Conservation (phyloP, 2,329 filamentous ascomycete species). For the Colletotrichum godetiae region DNA sequence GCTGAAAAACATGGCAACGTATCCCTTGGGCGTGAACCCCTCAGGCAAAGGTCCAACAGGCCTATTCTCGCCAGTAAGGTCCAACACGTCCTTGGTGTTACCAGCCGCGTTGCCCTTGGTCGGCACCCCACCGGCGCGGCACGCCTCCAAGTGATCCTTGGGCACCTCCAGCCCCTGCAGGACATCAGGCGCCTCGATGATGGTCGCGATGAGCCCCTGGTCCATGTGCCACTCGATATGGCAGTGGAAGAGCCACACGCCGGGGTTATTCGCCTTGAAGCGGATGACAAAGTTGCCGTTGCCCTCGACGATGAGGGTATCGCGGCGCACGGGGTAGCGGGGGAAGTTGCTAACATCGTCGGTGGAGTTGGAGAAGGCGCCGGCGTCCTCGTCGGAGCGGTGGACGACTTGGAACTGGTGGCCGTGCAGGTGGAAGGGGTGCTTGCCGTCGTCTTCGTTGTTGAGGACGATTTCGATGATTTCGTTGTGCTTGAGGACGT, state of each 20-base stretch:
- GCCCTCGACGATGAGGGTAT: conserved; percentile 60
- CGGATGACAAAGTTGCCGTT: conserved; percentile 61
- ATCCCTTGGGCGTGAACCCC: conserved; percentile 37
- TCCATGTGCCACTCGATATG: conserved; percentile 69
- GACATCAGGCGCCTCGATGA: conserved; percentile 48
- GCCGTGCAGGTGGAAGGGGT: conserved; percentile 75
- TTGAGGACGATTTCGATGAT: conserved; percentile 70
- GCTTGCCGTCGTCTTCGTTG: conserved; percentile 67
- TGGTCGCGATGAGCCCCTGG: conserved; percentile 57
- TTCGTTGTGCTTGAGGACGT: conserved; percentile 65
- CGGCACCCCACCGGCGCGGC: conserved; percentile 52
- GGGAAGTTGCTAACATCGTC: conserved; percentile 45
- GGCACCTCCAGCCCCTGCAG: conserved; percentile 54
- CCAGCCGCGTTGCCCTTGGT: conserved; percentile 69
- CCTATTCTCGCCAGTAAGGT: conserved; percentile 52
- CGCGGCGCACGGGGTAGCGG: conserved; percentile 57
- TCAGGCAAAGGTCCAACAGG: conserved; percentile 31
- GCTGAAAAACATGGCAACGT: conserved; percentile 37
- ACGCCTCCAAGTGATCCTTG: conserved; percentile 54
- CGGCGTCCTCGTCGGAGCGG: conserved; percentile 37
- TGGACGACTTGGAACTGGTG: conserved; percentile 66
- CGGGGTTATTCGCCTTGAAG: conserved; percentile 56
- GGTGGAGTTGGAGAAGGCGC: conserved; percentile 46
- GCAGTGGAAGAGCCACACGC: conserved; percentile 59
- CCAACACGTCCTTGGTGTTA: conserved; percentile 63